Base-by-base conservation (phyloP, 805 yeast genomes). In the Kazachstania taianensis region DNA sequence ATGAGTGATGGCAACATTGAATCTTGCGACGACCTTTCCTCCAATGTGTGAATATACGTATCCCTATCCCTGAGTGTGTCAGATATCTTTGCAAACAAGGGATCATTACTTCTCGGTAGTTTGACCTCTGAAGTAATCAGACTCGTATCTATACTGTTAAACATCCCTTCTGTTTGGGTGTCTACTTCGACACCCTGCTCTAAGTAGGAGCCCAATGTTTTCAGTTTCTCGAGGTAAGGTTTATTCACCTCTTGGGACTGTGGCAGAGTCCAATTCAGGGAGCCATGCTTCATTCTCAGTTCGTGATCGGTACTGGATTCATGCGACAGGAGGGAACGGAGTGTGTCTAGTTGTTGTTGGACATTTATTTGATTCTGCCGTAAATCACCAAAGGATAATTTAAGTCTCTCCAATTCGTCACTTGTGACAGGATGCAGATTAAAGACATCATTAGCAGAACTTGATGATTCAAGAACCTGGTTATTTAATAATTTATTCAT, bases 151-250 rank as follows among this genome's bases (percentile, higher is more conserved):
- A 81, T 62, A n/a, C 67, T 64, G 1, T 52, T 43, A 42, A 74
- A 72, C 32, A 71, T 70, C 3, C 57, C 52, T 5, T 55, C 45
- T 0, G 83, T 70, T 2, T 69, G 59, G 3, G 54, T 54, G 54
- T 86, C 94, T 7, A 92, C 81, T 3, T 60, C 49, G 20, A 60
- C 56, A 1, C 94, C 92, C 41, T 73, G 74, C 1, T 49, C 45
- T 13, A 81, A 52, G 47, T 76, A 78, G 3, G 48, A 52, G 22
- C 63, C 64, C 50, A 78, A 61, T 15, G 67, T 67, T 2, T 51
- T 48, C 2, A 77, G 49, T 33, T 68, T 68, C 3, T 56, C 54
- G 4, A 70, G 53, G 2, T 58, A 63, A 1, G 52, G 43, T 10
- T 24, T 13, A 7, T 70, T 68, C 1, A 75, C 72, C 3, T 55